Conservation (phyloP, 2,329 filamentous ascomycete genomes). For the Hysterium pulicare region DNA sequence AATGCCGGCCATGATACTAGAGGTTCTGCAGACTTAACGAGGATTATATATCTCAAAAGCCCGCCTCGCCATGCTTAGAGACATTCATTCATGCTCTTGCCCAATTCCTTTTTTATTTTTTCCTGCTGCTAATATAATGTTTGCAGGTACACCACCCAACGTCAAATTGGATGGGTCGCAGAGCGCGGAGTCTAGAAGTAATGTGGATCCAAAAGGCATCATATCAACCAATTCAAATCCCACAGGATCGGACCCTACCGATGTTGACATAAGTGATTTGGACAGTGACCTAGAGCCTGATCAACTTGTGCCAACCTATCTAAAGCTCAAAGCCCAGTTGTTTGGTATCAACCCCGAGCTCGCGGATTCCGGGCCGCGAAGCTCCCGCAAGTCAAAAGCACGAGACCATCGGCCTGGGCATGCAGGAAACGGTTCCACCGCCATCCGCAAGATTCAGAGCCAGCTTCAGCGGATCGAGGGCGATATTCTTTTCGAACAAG, state of each 20-base stretch:
- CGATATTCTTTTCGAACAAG: conserved; percentile 50
- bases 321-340: conserved; percentile 64
- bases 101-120: not conserved
- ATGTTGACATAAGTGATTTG: conserved; percentile 45
- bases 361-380: conserved; percentile 52
- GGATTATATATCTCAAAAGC: too few relatives aligned
- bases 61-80: too few relatives aligned
- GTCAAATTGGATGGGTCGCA: too few relatives aligned
- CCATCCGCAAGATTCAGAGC: conserved; percentile 63
- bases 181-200: too few relatives aligned
- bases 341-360: conserved; percentile 50
- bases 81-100: not conserved
- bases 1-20: too few relatives aligned
- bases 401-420: conserved; percentile 24
- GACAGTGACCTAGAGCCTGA: conserved; percentile 51
- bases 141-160: conserved; percentile 1
- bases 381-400: conserved; percentile 26
- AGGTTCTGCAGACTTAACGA: too few relatives aligned
- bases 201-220: conserved; percentile 3
- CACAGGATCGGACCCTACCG: conserved; percentile 17
- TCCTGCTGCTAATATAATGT: not conserved
- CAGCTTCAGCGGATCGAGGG: conserved; percentile 76
- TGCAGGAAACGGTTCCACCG: conserved; percentile 34
- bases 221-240: not conserved
- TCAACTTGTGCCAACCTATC: conserved; percentile 64